Percentiles rank a stretch among this genome's conserved stretches.
These are phyloP conservation scores for Fusarium sp. DNA, from an alignment of 2,329 filamentous ascomycete species.

Conservation along the genomic window DNA sequence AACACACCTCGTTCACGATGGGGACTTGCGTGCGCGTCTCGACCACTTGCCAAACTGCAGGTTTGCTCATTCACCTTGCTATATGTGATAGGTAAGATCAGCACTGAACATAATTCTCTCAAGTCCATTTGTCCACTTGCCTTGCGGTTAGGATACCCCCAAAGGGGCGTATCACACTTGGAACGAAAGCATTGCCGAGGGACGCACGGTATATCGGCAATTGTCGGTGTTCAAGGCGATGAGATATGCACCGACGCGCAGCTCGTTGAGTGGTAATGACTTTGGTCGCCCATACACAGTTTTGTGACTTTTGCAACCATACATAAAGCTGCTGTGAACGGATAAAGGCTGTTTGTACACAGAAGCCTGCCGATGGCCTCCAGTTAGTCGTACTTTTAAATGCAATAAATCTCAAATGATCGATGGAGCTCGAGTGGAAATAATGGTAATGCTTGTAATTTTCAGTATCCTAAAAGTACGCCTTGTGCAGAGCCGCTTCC, in stretches of 20 bases:
- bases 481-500: constrained; percentile 42
- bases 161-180: not conserved
- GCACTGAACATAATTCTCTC: constrained; percentile 22
- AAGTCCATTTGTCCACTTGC: constrained; percentile 8
- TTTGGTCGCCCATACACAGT: not conserved
- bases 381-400: not conserved
- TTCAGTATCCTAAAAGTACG: constrained; percentile 42
- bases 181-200: constrained; percentile 17
- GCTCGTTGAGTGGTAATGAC: not conserved
- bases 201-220: constrained; percentile 18
- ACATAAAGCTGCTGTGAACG: not conserved
- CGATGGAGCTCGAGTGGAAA: not conserved
- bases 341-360: not conserved
- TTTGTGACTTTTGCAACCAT: not conserved
- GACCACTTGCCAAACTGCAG: not conserved
- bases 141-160: constrained; percentile 3
- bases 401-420: not conserved
- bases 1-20: constrained; percentile 16
- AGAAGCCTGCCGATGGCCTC: not conserved
- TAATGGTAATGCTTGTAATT: constrained; percentile 35
- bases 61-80: constrained; percentile 2
- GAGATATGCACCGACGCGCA: constrained; percentile 2
- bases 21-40: not conserved
- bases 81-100: constrained; percentile 35
- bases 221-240: not conserved